Conservation (phyloP, 179 eudicot genomes). For the Silene noctiflora region DNA sequence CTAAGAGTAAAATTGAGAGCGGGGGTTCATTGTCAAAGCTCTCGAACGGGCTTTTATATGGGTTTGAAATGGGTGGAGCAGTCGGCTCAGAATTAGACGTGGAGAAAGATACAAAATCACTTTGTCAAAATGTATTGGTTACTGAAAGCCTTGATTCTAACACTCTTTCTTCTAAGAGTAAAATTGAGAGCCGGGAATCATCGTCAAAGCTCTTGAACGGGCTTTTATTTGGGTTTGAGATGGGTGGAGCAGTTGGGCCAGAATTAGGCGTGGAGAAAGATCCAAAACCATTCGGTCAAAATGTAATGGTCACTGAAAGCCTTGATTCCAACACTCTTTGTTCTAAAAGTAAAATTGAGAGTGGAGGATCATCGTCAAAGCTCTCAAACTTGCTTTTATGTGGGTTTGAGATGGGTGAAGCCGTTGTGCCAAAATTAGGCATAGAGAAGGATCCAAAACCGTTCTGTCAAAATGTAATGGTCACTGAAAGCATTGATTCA, state of each 20-base stretch:
- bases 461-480: not conserved
- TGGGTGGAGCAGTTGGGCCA: conserved; percentile 13
- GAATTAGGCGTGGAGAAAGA: conserved; percentile 18
- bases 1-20: conserved; percentile 20
- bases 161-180: conserved; percentile 16
- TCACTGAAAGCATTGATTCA: conserved; percentile 27
- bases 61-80: conserved; percentile 15
- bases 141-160: conserved; percentile 28
- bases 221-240: conserved; percentile 15
- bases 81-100: conserved; percentile 12
- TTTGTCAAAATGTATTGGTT: conserved; percentile 1
- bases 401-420: conserved; percentile 14
- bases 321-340: conserved; percentile 25
- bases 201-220: conserved; percentile 6
- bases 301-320: conserved; percentile 20
- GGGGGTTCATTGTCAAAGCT: conserved; percentile 24
- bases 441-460: conserved; percentile 15
- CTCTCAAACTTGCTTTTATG: not conserved
- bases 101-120: conserved; percentile 18
- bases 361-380: conserved; percentile 28
- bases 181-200: conserved; percentile 27
- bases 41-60: not conserved
- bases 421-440: conserved; percentile 8
- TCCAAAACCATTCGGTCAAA: conserved; percentile 13
- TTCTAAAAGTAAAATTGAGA: conserved; percentile 18